These are phyloP conservation scores for Magnusiomyces fungicola DNA, from an alignment of 1,139 yeast species.

Conservation along the genomic window DNA sequence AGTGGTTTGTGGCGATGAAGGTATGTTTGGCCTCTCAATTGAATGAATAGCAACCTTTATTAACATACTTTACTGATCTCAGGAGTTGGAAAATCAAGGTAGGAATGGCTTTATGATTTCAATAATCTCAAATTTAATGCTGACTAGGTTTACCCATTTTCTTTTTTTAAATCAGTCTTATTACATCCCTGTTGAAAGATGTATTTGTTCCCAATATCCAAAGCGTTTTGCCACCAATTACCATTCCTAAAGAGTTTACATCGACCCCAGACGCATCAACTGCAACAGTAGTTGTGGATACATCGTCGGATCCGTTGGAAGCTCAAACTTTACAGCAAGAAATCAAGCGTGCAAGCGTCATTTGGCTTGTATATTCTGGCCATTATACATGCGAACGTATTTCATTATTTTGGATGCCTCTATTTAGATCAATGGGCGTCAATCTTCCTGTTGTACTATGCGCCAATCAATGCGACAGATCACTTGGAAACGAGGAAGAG, in stretches of 20 bases:
- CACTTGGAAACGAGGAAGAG: constrained; percentile 28
- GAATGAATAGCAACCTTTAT: neutral
- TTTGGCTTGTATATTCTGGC: constrained; percentile 87
- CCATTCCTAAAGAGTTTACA: constrained; percentile 63
- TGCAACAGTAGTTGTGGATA: constrained; percentile 70
- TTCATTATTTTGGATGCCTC: constrained; percentile 89
- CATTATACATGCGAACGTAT: constrained; percentile 91
- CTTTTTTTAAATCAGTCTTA: constrained; percentile 39
- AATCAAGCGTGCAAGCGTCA: constrained; percentile 78
- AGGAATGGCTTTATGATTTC: no score
- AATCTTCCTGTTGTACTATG: constrained; percentile 83
- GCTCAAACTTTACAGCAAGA: constrained; percentile 56
- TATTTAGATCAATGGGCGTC: constrained; percentile 85
- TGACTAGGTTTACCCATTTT: neutral
- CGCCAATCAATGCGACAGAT: constrained; percentile 68
- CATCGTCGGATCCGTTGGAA: constrained; percentile 54
- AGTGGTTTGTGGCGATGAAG: constrained; percentile 94
- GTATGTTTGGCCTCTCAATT: no score
- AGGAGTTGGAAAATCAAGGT: constrained; percentile 67
- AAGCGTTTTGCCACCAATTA: constrained; percentile 72
- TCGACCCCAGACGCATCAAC: constrained; percentile 51
- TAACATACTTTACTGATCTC: neutral
- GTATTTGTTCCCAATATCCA: constrained; percentile 68
- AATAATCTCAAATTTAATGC: no score
- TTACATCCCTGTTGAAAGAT: constrained; percentile 75